Base-by-base conservation (phyloP, 164 flowering plant species). In the Vitis labrusca region DNA sequence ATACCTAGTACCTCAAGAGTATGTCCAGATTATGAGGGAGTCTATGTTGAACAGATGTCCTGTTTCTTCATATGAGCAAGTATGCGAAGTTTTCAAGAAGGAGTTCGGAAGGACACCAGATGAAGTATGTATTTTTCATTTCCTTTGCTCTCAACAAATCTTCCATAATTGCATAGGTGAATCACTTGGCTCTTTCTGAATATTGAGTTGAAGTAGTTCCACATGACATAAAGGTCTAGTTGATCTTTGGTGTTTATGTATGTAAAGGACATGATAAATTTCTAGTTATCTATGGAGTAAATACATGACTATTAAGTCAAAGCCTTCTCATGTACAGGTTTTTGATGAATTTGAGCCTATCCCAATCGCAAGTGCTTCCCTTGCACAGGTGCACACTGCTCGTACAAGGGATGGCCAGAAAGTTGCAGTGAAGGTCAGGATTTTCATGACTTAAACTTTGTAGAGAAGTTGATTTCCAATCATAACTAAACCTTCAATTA, bases 361-460 rank as follows among this genome's bases (percentile, higher is more conserved):
- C 56, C 99, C 99, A 29, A 77, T 93, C 54, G 99, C 99, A 70
- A 95, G 99, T 86, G 99, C 99, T 73, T 95, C 99, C 56, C 89
- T 95, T 72, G 99, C 99, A 60, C 98, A 95, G 79, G 99, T 95
- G 77, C 99, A 95, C 80, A 85, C 85, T 81, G 99, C 98, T 60
- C 86, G 79, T 27, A 86, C 89, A 16, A 89, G 68, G 68, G 91
- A 89, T 82, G 99, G 98, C 59, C 82, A 84, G 80, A 91, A 88
- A 84, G 98, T 95, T 81, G 99, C 99, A 77, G 98, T 95, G 57
- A 95, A 95, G 97, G 99, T 95, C 44, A 37, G 44, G 44, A 37
- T 37, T 37, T 37, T 37, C 44, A 37, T 37, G 44, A 37, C 5
- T 37, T 37, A 37, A 37, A 37, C 44, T 37, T 2, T 23, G 7